Base-by-base conservation (phyloP, 768 basidiomycete genomes). In the Hemileccinum rubropunctum region DNA sequence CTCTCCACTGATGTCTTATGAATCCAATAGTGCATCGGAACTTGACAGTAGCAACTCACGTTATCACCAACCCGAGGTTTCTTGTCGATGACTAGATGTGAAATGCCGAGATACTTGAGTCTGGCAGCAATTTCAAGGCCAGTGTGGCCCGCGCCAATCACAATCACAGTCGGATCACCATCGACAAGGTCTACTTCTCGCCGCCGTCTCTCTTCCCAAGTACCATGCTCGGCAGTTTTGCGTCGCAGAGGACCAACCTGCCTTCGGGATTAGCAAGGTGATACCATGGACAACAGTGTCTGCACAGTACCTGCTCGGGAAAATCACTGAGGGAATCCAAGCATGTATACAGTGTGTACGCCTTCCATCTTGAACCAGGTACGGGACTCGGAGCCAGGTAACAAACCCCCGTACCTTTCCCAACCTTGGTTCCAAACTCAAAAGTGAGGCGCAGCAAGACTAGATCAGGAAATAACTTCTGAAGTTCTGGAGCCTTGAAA, bases 61-160 rank as follows among this genome's bases (percentile, higher is more conserved):
- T 44, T 76, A 54, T 83, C 80, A 2, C 84, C 82, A 10, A 82
- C 64, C 5, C 76, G 68, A 14, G 67, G 46, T 47, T 79, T 76
- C 57, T 70, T 72, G 54, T 87, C 86, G 13, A 86, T 68, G n/a
- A 84, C 64, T 10, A 91, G 67, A 1, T 76, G 69, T 1, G 71
- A 58, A 12, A 90, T 66, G 17, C 77, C 81, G 21, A 88, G 68
- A 36, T 71, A 72, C 58, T 83, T 83, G 47, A 91, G 68, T n/a
- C 84, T 73, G 2, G 84, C 84, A 0, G 86, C 85, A 2, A 81
- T 61, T 35, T 76, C 79, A 26, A 92, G 66, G 1, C 87, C 89
- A 53, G 76, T 78, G 48, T 88, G 88, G 0, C 84, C 85, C 0
- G 76, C 84, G 11, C 84, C 83, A 17, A 86, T 68, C 20, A 88